phyloP scores from a whole-genome alignment of 345 rosid genomes.

The Aurinia saxatilis region DNA sequence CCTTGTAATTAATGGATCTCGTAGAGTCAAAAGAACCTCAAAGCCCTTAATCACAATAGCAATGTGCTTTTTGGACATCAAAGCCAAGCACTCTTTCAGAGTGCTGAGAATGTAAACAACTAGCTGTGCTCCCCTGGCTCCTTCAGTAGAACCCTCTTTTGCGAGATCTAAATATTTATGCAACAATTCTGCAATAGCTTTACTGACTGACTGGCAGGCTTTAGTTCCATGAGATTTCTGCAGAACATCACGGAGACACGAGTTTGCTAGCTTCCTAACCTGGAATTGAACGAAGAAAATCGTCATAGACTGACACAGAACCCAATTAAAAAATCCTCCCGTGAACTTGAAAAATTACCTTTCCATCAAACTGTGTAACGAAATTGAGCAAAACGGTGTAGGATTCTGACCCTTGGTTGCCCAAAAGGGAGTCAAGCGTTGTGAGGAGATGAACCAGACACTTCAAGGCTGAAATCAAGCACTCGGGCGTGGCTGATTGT shows the following conservation, averaged over 20 bases:
- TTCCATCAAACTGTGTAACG: slow-evolving; percentile 46
- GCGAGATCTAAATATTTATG: slow-evolving; percentile 67
- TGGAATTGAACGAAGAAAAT: slow-evolving; percentile 18
- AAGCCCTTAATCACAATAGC: slow-evolving; percentile 52
- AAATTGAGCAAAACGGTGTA: slow-evolving; percentile 38
- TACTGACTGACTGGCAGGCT: slow-evolving; percentile 55
- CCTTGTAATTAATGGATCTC: slow-evolving; percentile 55
- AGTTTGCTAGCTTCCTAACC: slow-evolving; percentile 74
- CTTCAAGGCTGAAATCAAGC: slow-evolving; percentile 50
- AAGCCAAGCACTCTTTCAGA: slow-evolving; percentile 72
- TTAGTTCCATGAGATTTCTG: slow-evolving; percentile 49
- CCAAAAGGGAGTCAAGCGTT: slow-evolving; percentile 36
- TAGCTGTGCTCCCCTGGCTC: slow-evolving; percentile 69
- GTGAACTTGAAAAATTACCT: slow-evolving; percentile 35
- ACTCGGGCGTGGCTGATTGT: slow-evolving; percentile 36
- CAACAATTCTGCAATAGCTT: slow-evolving; percentile 49
- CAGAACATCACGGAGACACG: slow-evolving; percentile 49
- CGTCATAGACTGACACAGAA: not conserved
- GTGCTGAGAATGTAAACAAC: slow-evolving; percentile 59
- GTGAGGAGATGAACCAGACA: slow-evolving; percentile 49
- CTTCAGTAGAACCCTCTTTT: slow-evolving; percentile 37
- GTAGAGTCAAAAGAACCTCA: slow-evolving; percentile 54
- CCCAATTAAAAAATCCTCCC: not conserved
- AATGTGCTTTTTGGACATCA: slow-evolving; percentile 50
- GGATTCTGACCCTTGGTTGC: slow-evolving; percentile 42